These are phyloP conservation scores for Berberis vulgaris DNA, from an alignment of 164 flowering plant species.

Conservation along the genomic window DNA sequence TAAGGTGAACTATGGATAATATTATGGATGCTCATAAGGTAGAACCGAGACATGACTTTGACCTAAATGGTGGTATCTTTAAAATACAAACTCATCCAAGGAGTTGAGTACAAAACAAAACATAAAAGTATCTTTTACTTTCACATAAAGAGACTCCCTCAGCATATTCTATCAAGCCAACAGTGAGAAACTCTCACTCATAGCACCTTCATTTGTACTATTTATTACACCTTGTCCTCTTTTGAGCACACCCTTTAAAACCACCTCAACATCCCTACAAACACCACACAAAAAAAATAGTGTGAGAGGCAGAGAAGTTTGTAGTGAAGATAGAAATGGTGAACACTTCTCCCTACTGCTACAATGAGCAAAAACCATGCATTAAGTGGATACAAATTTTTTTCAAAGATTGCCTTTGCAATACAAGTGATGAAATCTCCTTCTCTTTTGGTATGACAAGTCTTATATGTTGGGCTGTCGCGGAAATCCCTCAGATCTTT, in stretches of 20 bases:
- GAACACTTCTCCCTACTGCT: conserved; percentile 26
- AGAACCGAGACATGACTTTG: too few relatives aligned
- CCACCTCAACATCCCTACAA: not conserved
- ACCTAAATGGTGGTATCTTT: too few relatives aligned
- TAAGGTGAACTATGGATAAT: too few relatives aligned
- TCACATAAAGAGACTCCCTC: too few relatives aligned
- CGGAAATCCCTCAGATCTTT: conserved; percentile 89
- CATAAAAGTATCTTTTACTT: too few relatives aligned
- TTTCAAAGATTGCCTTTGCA: conserved; percentile 80
- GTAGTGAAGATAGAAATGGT: conserved; percentile 6
- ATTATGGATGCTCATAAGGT: too few relatives aligned
- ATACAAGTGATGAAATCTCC: conserved; percentile 48
- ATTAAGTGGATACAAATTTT: conserved; percentile 54
- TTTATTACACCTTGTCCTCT: too few relatives aligned
- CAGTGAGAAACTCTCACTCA: too few relatives aligned
- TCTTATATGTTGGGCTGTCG: conserved; percentile 74
- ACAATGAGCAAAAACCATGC: conserved; percentile 52
- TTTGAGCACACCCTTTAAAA: conserved; percentile 1
- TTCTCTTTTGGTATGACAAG: conserved; percentile 57
- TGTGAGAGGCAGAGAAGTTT: conserved; percentile 4
- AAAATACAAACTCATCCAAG: too few relatives aligned
- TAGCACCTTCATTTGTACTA: too few relatives aligned
- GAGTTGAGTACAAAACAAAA: too few relatives aligned
- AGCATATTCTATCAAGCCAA: too few relatives aligned
- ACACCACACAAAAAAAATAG: not conserved